Evolutionary conservation across 1,284 basidiomycete species (phyloP).

Genomic region (Melampsora larici-populina): DNA sequence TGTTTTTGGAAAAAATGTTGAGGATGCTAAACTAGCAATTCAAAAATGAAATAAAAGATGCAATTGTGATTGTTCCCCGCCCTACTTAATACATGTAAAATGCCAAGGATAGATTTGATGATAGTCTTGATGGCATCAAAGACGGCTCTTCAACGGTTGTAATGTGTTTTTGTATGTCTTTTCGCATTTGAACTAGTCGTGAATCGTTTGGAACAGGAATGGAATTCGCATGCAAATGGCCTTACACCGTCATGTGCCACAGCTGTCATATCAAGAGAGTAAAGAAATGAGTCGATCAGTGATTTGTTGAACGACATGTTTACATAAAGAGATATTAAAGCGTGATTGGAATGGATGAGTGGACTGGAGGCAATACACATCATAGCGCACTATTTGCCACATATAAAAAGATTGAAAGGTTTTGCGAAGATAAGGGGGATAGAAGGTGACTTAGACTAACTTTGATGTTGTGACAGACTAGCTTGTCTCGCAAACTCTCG

Average conservation of each 20-base stretch:
- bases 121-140: not conserved
- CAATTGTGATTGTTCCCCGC: too few species aligned
- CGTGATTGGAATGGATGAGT: not conserved
- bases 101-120: too few species aligned
- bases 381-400: too few species aligned
- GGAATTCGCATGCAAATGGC: constrained; percentile 20
- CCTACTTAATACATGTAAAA: too few species aligned
- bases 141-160: not conserved
- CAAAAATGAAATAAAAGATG: too few species aligned
- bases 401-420: too few species aligned
- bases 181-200: constrained; percentile 32
- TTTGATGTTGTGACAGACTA: constrained; percentile 32
- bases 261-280: not conserved
- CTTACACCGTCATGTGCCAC: constrained; percentile 27
- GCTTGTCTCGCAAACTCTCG: constrained; percentile 17
- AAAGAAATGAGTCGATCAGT: not conserved
- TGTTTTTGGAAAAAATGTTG: too few species aligned
- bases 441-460: not conserved
- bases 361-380: too few species aligned
- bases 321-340: not conserved
- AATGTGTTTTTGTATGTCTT: constrained; percentile 23
- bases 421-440: too few species aligned
- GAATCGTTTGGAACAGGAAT: constrained; percentile 16
- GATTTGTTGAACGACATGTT: not conserved
- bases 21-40: too few species aligned